Conservation (phyloP, 345 rosid genomes). For the Durio zibethinus region DNA sequence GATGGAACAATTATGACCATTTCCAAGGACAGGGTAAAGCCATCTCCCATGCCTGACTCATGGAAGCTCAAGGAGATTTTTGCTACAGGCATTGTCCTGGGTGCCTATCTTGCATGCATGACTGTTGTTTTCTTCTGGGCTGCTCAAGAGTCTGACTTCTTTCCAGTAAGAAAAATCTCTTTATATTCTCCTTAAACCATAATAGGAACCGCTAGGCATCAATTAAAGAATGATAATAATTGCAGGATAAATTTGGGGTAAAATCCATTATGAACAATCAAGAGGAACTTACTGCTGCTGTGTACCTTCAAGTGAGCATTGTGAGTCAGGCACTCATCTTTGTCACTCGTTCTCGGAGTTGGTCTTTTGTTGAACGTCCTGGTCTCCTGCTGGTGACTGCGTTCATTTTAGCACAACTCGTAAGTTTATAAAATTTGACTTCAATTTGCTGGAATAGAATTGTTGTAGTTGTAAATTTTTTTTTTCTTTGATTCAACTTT, state of each 20-base stretch:
- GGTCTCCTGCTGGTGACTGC: conserved; percentile 69
- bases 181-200: background rate
- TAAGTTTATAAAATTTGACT: conserved; percentile 8
- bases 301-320: conserved; percentile 89
- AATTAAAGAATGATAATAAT: background rate
- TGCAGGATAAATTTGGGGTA: conserved; percentile 69
- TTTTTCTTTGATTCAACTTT: background rate
- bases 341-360: conserved; percentile 83
- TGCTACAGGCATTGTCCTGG: conserved; percentile 54
- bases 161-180: conserved; percentile 37
- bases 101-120: conserved; percentile 57
- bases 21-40: conserved; percentile 71
- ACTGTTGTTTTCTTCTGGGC: conserved; percentile 62
- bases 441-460: background rate
- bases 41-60: conserved; percentile 65
- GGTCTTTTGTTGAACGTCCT: conserved; percentile 81
- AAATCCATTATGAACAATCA: conserved; percentile 45
- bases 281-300: conserved; percentile 61
- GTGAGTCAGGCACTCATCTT: conserved; percentile 95
- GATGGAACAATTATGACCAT: conserved; percentile 87
- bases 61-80: conserved; percentile 75
- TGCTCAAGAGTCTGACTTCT: conserved; percentile 43
- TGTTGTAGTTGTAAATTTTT: background rate
- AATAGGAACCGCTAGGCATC: background rate
- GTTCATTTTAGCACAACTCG: conserved; percentile 70